phyloP scores from a whole-genome alignment of 495 filamentous ascomycete genomes.

The Penicillium samsonianum region DNA sequence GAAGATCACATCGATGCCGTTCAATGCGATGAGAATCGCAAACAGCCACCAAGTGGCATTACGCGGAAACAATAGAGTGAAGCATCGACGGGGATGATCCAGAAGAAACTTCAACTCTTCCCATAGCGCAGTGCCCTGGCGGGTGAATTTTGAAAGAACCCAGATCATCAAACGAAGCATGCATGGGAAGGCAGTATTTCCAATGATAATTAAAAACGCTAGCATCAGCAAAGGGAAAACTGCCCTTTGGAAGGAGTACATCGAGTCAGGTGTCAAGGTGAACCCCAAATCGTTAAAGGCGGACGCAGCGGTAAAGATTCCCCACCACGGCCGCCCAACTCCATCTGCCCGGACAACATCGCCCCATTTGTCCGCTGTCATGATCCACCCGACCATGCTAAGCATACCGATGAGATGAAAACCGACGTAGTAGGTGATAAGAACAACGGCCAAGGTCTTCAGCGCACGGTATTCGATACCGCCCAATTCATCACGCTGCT shows the following conservation, averaged over 20 bases:
- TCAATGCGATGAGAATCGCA: conserved; percentile 77
- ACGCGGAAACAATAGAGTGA: conserved; percentile 87
- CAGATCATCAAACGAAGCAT: conserved; percentile 92
- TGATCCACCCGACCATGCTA: conserved; percentile 77
- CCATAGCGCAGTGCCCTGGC: conserved; percentile 65
- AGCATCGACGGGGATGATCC: conserved; percentile 92
- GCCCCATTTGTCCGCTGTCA: conserved; percentile 57
- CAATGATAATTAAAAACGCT: conserved; percentile 82
- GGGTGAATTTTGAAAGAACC: conserved; percentile 60
- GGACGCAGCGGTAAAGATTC: conserved; percentile 79
- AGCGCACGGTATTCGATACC: conserved; percentile 92
- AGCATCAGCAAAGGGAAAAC: conserved; percentile 72
- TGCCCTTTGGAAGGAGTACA: conserved; percentile 80
- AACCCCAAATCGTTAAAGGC: conserved; percentile 88
- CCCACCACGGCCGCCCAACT: conserved; percentile 81
- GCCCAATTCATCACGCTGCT: conserved; percentile 88
- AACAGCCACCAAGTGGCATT: conserved; percentile 97
- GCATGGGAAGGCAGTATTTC: conserved; percentile 92
- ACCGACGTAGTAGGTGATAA: conserved; percentile 73
- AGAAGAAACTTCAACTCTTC: conserved; percentile 88
- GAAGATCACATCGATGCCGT: conserved; percentile 80
- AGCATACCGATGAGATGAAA: conserved; percentile 76
- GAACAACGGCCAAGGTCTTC: conserved; percentile 77
- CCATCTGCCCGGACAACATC: conserved; percentile 60
- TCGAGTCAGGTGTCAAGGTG: conserved; percentile 87